Conservation (phyloP, 805 yeast species). For the Metschnikowia rubicola region DNA sequence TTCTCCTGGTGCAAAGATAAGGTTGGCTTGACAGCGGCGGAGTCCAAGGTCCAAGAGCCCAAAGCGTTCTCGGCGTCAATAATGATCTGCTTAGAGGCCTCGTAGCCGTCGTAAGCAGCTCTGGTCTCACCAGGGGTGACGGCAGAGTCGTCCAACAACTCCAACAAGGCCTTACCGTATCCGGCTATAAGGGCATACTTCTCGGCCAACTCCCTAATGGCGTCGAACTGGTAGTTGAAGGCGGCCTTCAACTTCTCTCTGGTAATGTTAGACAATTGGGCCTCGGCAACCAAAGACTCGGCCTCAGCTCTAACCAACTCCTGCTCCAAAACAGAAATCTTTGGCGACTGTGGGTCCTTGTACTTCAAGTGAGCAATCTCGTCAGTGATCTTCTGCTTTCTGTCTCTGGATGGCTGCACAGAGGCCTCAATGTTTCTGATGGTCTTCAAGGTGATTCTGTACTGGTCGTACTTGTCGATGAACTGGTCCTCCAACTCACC, state of each 20-base stretch:
- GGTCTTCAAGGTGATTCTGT: slow-evolving; percentile 91
- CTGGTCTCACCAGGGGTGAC: slow-evolving; percentile 99
- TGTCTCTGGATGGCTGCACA: slow-evolving; percentile 97
- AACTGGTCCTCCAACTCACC: slow-evolving; percentile 98
- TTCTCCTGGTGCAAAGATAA: slow-evolving; percentile 75
- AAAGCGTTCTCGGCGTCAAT: slow-evolving; percentile 95
- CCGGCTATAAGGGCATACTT: slow-evolving; percentile 97
- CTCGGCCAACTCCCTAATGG: slow-evolving; percentile 91
- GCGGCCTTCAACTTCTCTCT: slow-evolving; percentile 98
- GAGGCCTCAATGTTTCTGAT: slow-evolving; percentile 96
- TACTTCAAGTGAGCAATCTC: slow-evolving; percentile 96
- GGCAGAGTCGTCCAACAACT: slow-evolving; percentile 92
- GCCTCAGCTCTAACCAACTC: slow-evolving; percentile 99
- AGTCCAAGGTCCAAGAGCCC: slow-evolving; percentile 94
- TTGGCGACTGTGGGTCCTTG: slow-evolving; percentile 97
- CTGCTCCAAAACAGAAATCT: slow-evolving; percentile 92
- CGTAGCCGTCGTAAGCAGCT: slow-evolving; percentile 97
- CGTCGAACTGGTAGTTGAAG: slow-evolving; percentile 93
- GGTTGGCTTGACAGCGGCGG: slow-evolving; percentile 92
- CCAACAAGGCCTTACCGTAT: slow-evolving; percentile 95
- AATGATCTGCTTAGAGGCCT: slow-evolving; percentile 95
- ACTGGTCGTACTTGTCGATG: slow-evolving; percentile 97
- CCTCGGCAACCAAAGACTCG: slow-evolving; percentile 97
- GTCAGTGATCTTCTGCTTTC: slow-evolving; percentile 96
- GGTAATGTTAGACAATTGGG: slow-evolving; percentile 96